Base-by-base conservation (phyloP, 106 monocot genomes). In the Dendrobium officinale region DNA sequence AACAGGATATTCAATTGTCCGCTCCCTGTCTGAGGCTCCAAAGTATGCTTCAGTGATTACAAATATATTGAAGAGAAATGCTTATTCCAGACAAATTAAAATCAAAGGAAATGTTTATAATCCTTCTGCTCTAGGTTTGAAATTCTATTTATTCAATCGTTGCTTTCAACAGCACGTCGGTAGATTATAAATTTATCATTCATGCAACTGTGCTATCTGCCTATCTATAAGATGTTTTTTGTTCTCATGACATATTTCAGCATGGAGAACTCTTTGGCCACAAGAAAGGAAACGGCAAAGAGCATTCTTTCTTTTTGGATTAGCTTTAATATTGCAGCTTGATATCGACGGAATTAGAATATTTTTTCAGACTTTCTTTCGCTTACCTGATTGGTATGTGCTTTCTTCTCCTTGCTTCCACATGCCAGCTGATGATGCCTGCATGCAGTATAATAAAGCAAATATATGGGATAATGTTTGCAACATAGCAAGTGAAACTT, bases 251-350 rank as follows among this genome's bases (percentile, higher is more conserved):
- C 27, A 40, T 77, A 22, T 83, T 80, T 45, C 89, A 99, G 98
- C 98, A 77, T 99, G 98, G 98, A 99, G 85, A 64, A 84, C 91
- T 58, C 83, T 99, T 47, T 99, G 98, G 98, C 98, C 98, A 29
- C 98, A 89, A 77, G 98, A 99, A 81, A 92, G 95, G 79, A 99
- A 99, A 88, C 87, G 98, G 9, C 98, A 95, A 79, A 84, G 98
- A 64, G 86, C 98, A 78, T 99, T 99, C 85, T 99, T 99, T 82
- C 92, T 99, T 64, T 99, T 99, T 84, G 98, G 98, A 24, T 73
- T 99, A 58, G 95, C 98, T 70, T 78, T 99, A 41, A 99, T 99
- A 42, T 55, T 87, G 67, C 81, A 99, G 81, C 83, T 99, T 41
- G 95, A 99, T 84, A 94, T 95, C 67, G 92, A 99, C 84, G 92